A percentile compares a stretch with the other conserved stretches of the same genome.
Evolutionary conservation across 306 rosid species (phyloP).

Genomic region (Purshia tridentata): DNA sequence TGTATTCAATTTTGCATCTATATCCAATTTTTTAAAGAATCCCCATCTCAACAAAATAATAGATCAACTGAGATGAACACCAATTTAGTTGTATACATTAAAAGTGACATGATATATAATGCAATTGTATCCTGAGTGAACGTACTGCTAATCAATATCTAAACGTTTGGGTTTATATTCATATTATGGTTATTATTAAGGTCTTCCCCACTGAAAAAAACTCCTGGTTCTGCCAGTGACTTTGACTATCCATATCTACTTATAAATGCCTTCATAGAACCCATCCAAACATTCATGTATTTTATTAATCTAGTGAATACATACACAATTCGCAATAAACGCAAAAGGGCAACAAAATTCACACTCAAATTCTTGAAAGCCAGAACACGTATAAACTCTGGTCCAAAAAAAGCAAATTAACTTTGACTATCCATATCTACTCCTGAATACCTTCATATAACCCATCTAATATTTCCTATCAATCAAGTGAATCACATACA

Average conservation of each 20-base stretch:
- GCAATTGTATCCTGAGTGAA: not conserved
- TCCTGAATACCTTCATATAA: not conserved
- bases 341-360: not conserved
- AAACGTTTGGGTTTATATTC: not conserved
- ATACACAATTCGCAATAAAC: not conserved
- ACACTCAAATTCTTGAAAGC: not conserved
- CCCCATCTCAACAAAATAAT: not conserved
- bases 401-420: not conserved
- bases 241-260: not conserved
- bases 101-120: not conserved
- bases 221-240: not conserved
- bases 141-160: not conserved
- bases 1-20: not conserved
- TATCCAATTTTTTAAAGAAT: not conserved
- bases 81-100: not conserved
- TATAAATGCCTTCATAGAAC: not conserved
- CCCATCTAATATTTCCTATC: not conserved
- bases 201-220: not conserved
- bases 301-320: not conserved
- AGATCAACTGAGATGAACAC: not conserved
- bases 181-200: not conserved
- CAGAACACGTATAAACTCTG: not conserved
- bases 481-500: not conserved
- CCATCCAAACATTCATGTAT: not conserved
- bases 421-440: not conserved